A percentile compares a stretch with the other conserved stretches of the same genome.
phyloP scores from a whole-genome alignment of 495 filamentous ascomycete genomes.

The Aspergillus homomorphus region DNA sequence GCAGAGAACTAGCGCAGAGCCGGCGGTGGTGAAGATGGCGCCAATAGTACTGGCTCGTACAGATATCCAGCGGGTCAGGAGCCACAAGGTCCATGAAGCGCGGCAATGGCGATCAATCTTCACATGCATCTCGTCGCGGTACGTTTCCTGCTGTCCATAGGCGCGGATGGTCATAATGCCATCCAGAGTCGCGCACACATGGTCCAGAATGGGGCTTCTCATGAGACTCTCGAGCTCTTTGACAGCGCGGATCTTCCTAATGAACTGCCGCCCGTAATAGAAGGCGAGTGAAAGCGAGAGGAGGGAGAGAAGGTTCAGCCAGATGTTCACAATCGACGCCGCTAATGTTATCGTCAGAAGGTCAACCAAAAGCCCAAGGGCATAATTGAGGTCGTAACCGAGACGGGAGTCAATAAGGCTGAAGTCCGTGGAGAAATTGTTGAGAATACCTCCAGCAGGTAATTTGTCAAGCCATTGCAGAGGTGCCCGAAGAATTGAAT shows the following conservation, averaged over 20 bases:
- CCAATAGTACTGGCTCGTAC: conserved; percentile 61
- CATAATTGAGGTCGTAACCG: conserved; percentile 25
- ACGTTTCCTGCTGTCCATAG: conserved; percentile 58
- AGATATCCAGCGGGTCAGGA: conserved; percentile 67
- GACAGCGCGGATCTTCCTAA: conserved; percentile 22
- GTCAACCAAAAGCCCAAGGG: conserved; percentile 18
- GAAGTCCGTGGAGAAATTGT: conserved; percentile 50
- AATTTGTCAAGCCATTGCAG: conserved; percentile 49
- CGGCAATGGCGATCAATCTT: conserved; percentile 59
- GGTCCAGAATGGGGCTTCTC: conserved; percentile 69
- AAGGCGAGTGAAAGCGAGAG: background rate
- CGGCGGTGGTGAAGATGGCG: conserved; percentile 56
- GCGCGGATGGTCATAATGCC: conserved; percentile 69
- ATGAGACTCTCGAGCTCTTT: conserved; percentile 66
- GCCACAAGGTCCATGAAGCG: conserved; percentile 60
- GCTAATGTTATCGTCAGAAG: background rate
- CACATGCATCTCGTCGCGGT: conserved; percentile 59
- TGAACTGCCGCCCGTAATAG: conserved; percentile 53
- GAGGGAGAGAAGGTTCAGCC: background rate
- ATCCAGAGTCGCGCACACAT: conserved; percentile 62
- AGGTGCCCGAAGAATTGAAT: conserved; percentile 45
- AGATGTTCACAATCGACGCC: conserved; percentile 1
- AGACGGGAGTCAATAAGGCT: conserved; percentile 40
- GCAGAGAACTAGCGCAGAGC: conserved; percentile 47
- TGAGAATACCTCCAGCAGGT: conserved; percentile 49